A percentile compares a stretch with the other conserved stretches of the same genome.
Conservation (phyloP, 257 asterid species). For the Datura wrightii region DNA sequence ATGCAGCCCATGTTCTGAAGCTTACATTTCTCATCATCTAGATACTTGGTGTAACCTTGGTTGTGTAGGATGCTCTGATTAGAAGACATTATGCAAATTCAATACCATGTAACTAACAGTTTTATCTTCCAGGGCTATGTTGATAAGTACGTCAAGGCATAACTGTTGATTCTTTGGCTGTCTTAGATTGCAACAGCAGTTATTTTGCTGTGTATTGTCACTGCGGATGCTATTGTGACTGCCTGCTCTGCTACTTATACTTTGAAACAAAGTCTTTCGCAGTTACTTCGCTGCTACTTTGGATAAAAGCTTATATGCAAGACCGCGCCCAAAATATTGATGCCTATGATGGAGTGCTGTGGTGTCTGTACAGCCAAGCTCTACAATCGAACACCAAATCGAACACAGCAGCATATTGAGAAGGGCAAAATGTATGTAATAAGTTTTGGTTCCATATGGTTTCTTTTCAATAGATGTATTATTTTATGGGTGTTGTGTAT, state of each 20-base stretch:
- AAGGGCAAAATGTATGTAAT: slow-evolving; percentile 27
- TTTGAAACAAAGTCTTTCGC: background rate
- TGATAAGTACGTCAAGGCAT: slow-evolving; percentile 83
- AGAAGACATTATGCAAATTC: slow-evolving; percentile 19
- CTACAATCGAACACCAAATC: background rate
- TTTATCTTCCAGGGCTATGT: slow-evolving; percentile 80
- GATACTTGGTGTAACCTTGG: background rate
- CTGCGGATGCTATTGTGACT: slow-evolving; percentile 20
- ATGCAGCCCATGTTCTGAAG: background rate
- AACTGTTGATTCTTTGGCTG: slow-evolving; percentile 34
- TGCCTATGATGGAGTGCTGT: background rate
- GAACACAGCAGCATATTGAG: background rate
- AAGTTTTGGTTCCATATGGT: background rate
- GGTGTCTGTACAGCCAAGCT: background rate
- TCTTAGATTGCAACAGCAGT: slow-evolving; percentile 38
- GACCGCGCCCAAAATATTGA: background rate
- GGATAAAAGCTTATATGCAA: slow-evolving; percentile 19
- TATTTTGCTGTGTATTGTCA: slow-evolving; percentile 23
- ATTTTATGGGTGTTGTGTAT: slow-evolving; percentile 17
- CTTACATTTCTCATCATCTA: background rate
- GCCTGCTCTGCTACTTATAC: background rate
- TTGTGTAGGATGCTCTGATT: slow-evolving; percentile 18
- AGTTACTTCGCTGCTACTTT: background rate
- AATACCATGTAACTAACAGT: slow-evolving; percentile 1
- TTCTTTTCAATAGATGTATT: slow-evolving; percentile 18